These are phyloP conservation scores for Leptoxyphium fumago DNA, from an alignment of 2,329 filamentous ascomycete genomes.

Conservation along the genomic window DNA sequence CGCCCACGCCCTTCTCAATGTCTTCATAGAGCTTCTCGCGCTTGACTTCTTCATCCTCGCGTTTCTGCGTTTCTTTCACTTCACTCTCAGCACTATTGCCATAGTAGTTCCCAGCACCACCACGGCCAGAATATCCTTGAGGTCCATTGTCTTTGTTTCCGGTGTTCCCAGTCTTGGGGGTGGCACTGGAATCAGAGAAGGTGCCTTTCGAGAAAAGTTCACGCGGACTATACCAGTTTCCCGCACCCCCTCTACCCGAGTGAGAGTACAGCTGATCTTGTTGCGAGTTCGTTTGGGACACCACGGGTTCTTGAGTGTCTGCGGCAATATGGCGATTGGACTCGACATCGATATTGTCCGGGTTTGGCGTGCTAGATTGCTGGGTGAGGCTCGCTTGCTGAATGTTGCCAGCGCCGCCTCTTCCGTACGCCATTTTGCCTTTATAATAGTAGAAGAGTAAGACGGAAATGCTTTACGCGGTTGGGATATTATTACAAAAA, in stretches of 20 bases:
- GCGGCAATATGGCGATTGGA: conserved; percentile 17
- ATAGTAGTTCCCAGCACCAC: conserved; percentile 33
- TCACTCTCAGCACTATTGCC: conserved; percentile 16
- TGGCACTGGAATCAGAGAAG: conserved; percentile 15
- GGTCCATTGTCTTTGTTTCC: conserved; percentile 9
- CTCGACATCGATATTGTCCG: conserved; percentile 20
- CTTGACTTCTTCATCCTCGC: conserved; percentile 15
- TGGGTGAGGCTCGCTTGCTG: conserved; percentile 12
- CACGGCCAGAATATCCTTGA: conserved; percentile 21
- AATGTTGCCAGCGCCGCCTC: conserved; percentile 33
- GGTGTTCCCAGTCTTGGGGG: conserved; percentile 2
- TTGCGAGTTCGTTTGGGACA: conserved; percentile 10
- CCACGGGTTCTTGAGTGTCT: conserved; percentile 6
- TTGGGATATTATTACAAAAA: too few species aligned
- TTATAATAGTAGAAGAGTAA: too few species aligned
- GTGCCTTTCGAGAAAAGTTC: conserved; percentile 24
- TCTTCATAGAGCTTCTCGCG: conserved; percentile 17
- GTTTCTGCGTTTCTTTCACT: conserved; percentile 15
- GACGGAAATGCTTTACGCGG: too few species aligned
- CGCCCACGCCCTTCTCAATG: conserved; percentile 28
- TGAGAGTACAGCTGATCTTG: conserved; percentile 24
- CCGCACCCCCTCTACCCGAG: conserved; percentile 30
- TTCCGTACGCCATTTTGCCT: conserved; percentile 13
- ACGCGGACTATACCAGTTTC: conserved; percentile 32
- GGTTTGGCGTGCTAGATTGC: background rate